Base-by-base conservation (phyloP, 306 rosid genomes). In the Fragaria iinumae region DNA sequence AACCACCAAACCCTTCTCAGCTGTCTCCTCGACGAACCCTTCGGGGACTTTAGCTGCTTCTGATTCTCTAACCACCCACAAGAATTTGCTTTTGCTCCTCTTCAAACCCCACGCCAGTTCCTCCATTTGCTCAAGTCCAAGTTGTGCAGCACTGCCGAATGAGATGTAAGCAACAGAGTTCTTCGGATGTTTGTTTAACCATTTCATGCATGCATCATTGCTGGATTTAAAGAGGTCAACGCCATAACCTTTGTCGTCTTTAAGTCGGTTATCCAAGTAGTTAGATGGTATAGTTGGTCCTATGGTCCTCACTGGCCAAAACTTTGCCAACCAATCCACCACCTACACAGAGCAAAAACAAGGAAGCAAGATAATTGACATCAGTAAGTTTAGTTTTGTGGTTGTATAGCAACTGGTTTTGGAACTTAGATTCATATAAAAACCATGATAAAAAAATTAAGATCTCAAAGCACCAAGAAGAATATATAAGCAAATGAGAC, bases 21-120 rank as follows among this genome's bases (percentile, higher is more conserved):
- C 34, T 36, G 67, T 75, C 18, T 64, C 80, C 20, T 84, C 74
- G 5, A n/a, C n/a, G 39, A 84, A 80, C 48, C 52, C 75, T 71
- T 81, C 29, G 3, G 88, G 85, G 6, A 84, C 75, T 59, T 81
- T 81, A 6, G 3, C 17, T 11, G 71, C 43, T 48, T 78, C 88
- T 13, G 77, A 27, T 27, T 32, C 82, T 50, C 83, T 78, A 1
- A 84, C 83, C 27, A 84, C 82, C 88, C 88, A 84, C 50, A 84
- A 44, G 73, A 84, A 84, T 21, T 47, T 45, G 34, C 20, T 34
- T 3, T 44, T 69, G 67, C 72, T 38, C 25, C 64, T 56, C 32
- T 3, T 78, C 56, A 85, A 62, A 47, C 81, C 81, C 53, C 53
- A 65, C 29, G 88, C 85, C 0, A 81, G 10, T 76, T 85, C 83